phyloP scores from a whole-genome alignment of 2,329 filamentous ascomycete genomes.

The Neofusicoccum laricinum region DNA sequence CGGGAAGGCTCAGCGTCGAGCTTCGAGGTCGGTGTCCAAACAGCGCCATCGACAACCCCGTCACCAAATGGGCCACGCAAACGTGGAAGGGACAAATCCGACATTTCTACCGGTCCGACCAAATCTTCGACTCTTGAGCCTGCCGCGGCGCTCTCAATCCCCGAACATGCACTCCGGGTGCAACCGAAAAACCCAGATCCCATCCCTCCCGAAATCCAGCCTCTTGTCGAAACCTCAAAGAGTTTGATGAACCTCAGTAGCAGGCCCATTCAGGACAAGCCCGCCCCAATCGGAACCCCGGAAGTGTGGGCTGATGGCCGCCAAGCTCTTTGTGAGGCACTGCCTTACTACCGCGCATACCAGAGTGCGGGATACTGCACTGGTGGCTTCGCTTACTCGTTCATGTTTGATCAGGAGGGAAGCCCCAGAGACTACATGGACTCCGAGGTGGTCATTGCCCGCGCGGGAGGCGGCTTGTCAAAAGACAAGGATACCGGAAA shows the following conservation, averaged over 20 bases:
- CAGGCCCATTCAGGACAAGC: slow-evolving; percentile 19
- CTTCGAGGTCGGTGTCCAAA: no score
- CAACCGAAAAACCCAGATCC: not conserved
- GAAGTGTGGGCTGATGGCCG: slow-evolving; percentile 57
- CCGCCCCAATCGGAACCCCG: slow-evolving; percentile 38
- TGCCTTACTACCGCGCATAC: slow-evolving; percentile 61
- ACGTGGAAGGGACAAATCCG: no score
- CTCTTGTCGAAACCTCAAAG: not conserved
- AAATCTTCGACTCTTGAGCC: not conserved
- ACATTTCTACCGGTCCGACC: no score
- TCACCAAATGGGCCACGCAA: no score
- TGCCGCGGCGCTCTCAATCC: no score
- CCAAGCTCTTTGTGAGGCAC: slow-evolving; percentile 60
- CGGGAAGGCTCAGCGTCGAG: no score
- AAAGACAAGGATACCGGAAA: slow-evolving; percentile 46
- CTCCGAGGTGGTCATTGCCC: slow-evolving; percentile 61
- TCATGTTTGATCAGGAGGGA: slow-evolving; percentile 57
- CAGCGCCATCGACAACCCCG: no score
- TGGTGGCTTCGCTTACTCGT: slow-evolving; percentile 50
- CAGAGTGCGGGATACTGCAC: slow-evolving; percentile 59
- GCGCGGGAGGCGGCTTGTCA: slow-evolving; percentile 56
- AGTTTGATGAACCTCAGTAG: not conserved
- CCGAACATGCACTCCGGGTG: no score
- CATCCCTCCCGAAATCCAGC: not conserved
- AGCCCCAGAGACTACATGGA: slow-evolving; percentile 58